phyloP scores from a whole-genome alignment of 1,284 basidiomycete species.

The Porodaedalea pini region DNA sequence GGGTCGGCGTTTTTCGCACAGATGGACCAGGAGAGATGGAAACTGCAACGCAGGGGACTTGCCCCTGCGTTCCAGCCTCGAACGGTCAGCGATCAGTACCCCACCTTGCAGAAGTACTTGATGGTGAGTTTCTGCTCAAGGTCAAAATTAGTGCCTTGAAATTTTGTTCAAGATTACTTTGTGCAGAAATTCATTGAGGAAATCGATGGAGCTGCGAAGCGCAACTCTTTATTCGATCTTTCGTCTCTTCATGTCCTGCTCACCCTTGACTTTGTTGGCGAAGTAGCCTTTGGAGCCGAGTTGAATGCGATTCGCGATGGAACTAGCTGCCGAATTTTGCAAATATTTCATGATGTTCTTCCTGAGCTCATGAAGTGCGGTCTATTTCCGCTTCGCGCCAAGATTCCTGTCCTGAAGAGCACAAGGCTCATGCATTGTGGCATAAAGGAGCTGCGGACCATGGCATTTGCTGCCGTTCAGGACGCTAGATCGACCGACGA shows the following conservation, averaged over 20 bases:
- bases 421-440: background rate
- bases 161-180: background rate
- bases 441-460: background rate
- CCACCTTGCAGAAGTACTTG: background rate
- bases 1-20: background rate
- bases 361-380: slow-evolving; percentile 3
- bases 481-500: background rate
- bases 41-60: background rate
- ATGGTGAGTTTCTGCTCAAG: background rate
- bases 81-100: background rate
- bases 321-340: background rate
- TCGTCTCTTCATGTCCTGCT: background rate
- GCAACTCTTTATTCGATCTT: background rate
- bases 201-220: background rate
- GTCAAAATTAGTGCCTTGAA: background rate
- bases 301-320: background rate
- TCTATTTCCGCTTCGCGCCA: background rate
- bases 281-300: background rate
- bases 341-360: background rate
- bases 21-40: slow-evolving; percentile 4
- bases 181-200: background rate
- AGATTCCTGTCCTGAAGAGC: slow-evolving; percentile 1
- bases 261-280: background rate
- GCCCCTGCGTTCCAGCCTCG: background rate
- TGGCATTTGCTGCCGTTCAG: background rate